Percentiles rank a stretch among this genome's conserved stretches.
These are phyloP conservation scores for Panus rudis DNA, from an alignment of 768 basidiomycete species.

Conservation along the genomic window DNA sequence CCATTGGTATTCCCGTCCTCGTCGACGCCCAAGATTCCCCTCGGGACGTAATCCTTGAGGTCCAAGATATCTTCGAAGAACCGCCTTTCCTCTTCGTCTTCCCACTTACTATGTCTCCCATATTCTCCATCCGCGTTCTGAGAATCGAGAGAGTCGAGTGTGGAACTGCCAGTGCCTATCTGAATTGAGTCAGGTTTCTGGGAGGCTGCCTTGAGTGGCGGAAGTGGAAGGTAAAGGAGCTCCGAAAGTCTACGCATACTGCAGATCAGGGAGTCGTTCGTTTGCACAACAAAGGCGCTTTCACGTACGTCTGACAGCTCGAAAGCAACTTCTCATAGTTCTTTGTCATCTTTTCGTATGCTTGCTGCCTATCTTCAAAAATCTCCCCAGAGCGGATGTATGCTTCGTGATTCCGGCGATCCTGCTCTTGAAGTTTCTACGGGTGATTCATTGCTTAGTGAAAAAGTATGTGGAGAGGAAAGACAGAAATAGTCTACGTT, in stretches of 20 bases:
- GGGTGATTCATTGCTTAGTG: slow-evolving; percentile 1
- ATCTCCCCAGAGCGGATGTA: slow-evolving; percentile 99
- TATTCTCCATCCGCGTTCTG: slow-evolving; percentile 44
- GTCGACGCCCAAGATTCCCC: slow-evolving; percentile 72
- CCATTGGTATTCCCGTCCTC: slow-evolving; percentile 22
- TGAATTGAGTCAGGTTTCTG: slow-evolving; percentile 78
- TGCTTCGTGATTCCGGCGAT: slow-evolving; percentile 94
- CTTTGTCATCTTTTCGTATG: slow-evolving; percentile 98
- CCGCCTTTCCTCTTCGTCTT: slow-evolving; percentile 91
- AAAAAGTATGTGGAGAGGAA: background rate
- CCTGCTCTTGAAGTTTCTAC: slow-evolving; percentile 94
- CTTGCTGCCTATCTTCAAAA: slow-evolving; percentile 97
- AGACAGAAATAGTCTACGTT: slow-evolving; percentile 47
- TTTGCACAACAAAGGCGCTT: background rate
- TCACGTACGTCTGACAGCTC: slow-evolving; percentile 77
- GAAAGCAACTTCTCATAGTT: slow-evolving; percentile 86
- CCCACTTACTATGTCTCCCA: slow-evolving; percentile 81
- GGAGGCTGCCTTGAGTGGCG: slow-evolving; percentile 73
- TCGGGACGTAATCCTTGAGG: slow-evolving; percentile 86
- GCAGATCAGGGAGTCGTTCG: slow-evolving; percentile 7
- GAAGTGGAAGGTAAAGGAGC: slow-evolving; percentile 76
- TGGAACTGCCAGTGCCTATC: slow-evolving; percentile 56
- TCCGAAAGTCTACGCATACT: slow-evolving; percentile 68
- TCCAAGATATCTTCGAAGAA: slow-evolving; percentile 95
- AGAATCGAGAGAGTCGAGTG: slow-evolving; percentile 19